Conservation (phyloP, 2,329 filamentous ascomycete species). For the Fusarium sp. region DNA sequence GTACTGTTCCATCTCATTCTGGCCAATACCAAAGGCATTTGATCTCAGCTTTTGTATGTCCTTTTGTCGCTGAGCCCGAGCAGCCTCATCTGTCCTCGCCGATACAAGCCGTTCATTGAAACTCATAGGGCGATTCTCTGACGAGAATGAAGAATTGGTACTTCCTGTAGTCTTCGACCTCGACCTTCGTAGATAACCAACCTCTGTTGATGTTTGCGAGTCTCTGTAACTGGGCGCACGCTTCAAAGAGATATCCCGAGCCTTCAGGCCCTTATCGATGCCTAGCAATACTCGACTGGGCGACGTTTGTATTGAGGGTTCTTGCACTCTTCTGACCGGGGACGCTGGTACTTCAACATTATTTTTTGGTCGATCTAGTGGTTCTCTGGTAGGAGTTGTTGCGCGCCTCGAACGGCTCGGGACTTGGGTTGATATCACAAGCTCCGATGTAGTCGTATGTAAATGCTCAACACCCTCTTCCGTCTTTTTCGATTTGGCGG, state of each 20-base stretch:
- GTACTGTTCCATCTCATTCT: conserved; percentile 69
- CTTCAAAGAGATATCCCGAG: conserved; percentile 85
- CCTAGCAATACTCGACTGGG: conserved; percentile 84
- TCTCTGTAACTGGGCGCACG: conserved; percentile 67
- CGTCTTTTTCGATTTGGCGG: conserved; percentile 51
- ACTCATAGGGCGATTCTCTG: conserved; percentile 58
- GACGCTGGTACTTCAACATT: conserved; percentile 79
- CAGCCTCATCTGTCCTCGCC: conserved; percentile 67
- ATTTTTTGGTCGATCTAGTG: conserved; percentile 45
- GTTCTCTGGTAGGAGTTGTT: conserved; percentile 45
- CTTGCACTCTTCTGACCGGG: conserved; percentile 71
- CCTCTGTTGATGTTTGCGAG: conserved; percentile 26
- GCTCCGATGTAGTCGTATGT: conserved; percentile 32
- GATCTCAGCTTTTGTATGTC: conserved; percentile 65
- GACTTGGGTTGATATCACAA: conserved; percentile 39
- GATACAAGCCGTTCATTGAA: conserved; percentile 91
- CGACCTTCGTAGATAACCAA: conserved; percentile 57
- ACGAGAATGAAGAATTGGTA: conserved; percentile 31
- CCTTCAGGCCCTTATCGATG: conserved; percentile 88
- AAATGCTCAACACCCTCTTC: conserved; percentile 32
- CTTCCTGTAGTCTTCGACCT: conserved; percentile 55
- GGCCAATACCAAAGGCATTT: conserved; percentile 66
- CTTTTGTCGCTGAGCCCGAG: conserved; percentile 61
- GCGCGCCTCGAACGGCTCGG: conserved; percentile 36
- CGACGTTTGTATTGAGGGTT: conserved; percentile 70